Evolutionary conservation across 106 monocot species (phyloP), one percentile per base, ranked within the genome.

Genomic region (Allium sativum): DNA sequence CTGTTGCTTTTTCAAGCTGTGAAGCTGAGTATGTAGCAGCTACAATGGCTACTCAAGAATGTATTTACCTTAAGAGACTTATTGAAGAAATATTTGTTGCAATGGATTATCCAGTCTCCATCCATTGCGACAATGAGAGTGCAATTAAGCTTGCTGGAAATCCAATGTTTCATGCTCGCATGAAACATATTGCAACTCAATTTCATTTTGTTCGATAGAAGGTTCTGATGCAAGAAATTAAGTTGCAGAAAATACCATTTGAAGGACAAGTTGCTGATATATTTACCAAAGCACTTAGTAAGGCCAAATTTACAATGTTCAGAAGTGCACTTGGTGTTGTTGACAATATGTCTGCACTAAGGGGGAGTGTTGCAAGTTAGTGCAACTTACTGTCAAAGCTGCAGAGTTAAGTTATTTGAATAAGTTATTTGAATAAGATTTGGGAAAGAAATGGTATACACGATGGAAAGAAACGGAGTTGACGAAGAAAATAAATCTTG

Each of bases 341-440:
- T 13, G n/a, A 51, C 51, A 12, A 4, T 51, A 51, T 2, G 51
- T 1, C 2, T 51, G 51, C 51, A 51, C 51, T 51, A 51, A 51
- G 51, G 51, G 51, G 51, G 51, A 51, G 51, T 51, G 51, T 51
- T n/a, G n/a, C 12, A 51, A 51, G 14, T 51, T 51, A 51, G 51
- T 51, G 51, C 51, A 51, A 13, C 51, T 51, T 1, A 4, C 4
- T 51, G 51, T 13, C 51, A 3, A 0, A 51, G 51, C n/a, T 51
- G 5, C n/a, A 13, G 1, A 13, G 5, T 51, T 4, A 4, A 1
- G 1, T 4, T 13, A n/a, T 51, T 51, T 51, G 51, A 51, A 51
- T 51, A 51, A 51, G 51, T 51, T 4, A n/a, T n/a, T n/a, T n/a
- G n/a, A n/a, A n/a, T n/a, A n/a, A n/a, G n/a, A n/a, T n/a, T n/a